phyloP scores from a whole-genome alignment of 2,329 filamentous ascomycete genomes.

The Colletotrichum falcatum region DNA sequence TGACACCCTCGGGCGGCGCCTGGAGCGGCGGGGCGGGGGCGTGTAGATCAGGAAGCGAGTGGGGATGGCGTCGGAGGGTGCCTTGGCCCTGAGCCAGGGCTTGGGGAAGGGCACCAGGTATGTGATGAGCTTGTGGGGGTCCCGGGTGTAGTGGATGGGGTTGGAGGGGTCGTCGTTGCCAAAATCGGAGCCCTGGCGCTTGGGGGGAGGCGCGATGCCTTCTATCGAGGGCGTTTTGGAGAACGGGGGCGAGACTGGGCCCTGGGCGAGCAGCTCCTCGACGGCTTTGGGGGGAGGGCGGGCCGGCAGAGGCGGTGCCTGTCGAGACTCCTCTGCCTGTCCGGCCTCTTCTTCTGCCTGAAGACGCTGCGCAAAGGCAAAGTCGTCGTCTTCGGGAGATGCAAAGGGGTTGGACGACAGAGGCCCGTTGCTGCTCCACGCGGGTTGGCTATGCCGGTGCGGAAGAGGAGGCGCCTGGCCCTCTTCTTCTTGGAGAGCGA shows the following conservation, averaged over 20 bases:
- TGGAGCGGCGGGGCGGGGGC: conserved; percentile 36
- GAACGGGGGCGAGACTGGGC: conserved; percentile 21
- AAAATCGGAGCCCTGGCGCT: conserved; percentile 30
- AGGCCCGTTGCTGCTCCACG: conserved; percentile 12
- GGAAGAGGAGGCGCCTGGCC: conserved; percentile 19
- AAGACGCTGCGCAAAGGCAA: conserved; percentile 26
- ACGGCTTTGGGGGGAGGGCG: conserved; percentile 31
- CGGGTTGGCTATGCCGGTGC: conserved; percentile 13
- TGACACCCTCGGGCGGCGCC: conserved; percentile 35
- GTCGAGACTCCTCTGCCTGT: conserved; percentile 23
- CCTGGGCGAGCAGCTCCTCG: conserved; percentile 26
- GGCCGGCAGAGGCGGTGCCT: conserved; percentile 28
- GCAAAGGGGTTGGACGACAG: conserved; percentile 22
- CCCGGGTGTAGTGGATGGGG: conserved; percentile 33
- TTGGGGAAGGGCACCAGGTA: conserved; percentile 38
- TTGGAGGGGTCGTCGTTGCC: conserved; percentile 36
- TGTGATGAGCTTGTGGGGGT: conserved; percentile 38
- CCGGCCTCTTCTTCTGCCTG: conserved; percentile 21
- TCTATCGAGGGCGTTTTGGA: conserved; percentile 32
- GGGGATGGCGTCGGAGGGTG: conserved; percentile 18
- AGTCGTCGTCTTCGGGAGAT: conserved; percentile 29
- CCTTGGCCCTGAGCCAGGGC: conserved; percentile 29
- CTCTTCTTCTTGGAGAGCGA: conserved; percentile 36
- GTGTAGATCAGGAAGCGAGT: conserved; percentile 36
- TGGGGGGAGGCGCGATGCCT: conserved; percentile 29